Evolutionary conservation across 176 grass and related monocot genomes (phyloP).

Genomic region (Hordeum marinum): DNA sequence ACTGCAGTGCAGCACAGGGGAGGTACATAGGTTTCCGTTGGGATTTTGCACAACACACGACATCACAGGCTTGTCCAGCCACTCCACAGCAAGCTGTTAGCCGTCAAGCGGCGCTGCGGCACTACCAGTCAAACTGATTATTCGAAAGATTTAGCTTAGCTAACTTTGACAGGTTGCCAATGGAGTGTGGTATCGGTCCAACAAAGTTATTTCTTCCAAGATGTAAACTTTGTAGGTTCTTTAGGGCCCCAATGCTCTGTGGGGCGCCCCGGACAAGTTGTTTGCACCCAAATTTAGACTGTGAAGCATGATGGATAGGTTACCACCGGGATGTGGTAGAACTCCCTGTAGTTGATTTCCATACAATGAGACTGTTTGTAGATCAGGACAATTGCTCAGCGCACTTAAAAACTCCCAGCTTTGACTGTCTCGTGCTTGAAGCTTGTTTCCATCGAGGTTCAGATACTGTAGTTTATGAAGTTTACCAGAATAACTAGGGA

Average conservation of each 20-base stretch:
- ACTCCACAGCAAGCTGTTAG: not conserved
- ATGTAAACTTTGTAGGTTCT: not conserved
- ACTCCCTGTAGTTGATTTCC: not conserved
- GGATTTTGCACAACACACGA: not conserved
- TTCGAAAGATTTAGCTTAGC: not conserved
- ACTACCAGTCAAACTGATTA: too few relatives aligned
- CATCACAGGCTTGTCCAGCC: not conserved
- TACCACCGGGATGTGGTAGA: not conserved
- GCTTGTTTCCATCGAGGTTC: not conserved
- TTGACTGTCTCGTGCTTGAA: not conserved
- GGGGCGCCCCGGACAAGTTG: not conserved
- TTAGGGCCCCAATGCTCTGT: not conserved
- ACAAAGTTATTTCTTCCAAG: not conserved
- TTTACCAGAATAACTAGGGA: constrained; percentile 15
- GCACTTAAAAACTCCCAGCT: not conserved
- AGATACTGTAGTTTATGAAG: not conserved
- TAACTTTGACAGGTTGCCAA: constrained; percentile 34
- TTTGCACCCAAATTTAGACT: not conserved
- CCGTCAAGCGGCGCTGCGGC: too few relatives aligned
- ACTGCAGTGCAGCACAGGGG: not conserved
- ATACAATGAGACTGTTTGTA: not conserved
- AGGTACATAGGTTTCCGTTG: not conserved
- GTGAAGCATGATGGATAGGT: not conserved
- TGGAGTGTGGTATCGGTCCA: not conserved
- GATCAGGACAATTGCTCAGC: not conserved